Evolutionary conservation across 169 alveolate genomes (phyloP).

Genomic region (Theileria sp.): DNA sequence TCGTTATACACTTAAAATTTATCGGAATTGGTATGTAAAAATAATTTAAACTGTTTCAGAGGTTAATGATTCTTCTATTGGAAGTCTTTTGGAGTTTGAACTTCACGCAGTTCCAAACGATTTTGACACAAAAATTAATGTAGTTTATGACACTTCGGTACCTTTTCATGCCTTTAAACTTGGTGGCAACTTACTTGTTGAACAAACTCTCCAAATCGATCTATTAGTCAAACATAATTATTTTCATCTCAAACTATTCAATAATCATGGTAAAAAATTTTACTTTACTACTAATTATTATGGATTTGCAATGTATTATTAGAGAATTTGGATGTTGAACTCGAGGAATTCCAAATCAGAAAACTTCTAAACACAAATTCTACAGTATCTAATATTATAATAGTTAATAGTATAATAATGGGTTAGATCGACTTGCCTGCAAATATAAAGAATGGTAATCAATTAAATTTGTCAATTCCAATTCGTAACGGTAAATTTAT

Average conservation of each 20-base stretch:
- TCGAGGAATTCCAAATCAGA: slow-evolving; percentile 28
- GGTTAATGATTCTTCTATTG: background rate
- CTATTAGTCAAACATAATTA: slow-evolving; percentile 10
- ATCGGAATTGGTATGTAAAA: slow-evolving; percentile 4
- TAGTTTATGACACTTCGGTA: background rate
- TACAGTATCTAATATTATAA: background rate
- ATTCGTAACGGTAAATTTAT: slow-evolving; percentile 8
- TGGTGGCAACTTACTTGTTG: slow-evolving; percentile 26
- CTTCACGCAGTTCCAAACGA: slow-evolving; percentile 1
- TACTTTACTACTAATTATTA: too few species aligned
- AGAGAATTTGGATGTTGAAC: slow-evolving; percentile 22
- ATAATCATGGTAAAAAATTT: slow-evolving; percentile 28
- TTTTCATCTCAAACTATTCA: slow-evolving; percentile 22
- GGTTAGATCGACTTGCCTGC: slow-evolving; percentile 19
- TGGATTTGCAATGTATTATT: background rate
- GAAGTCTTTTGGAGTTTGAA: background rate
- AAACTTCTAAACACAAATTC: background rate
- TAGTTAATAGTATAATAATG: background rate
- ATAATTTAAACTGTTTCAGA: background rate
- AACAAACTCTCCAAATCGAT: slow-evolving; percentile 12
- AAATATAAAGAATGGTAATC: background rate
- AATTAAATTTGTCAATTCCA: slow-evolving; percentile 13
- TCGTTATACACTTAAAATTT: slow-evolving; percentile 9
- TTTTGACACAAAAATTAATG: background rate
- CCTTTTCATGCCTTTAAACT: slow-evolving; percentile 14